Conservation (phyloP, 148 eudicot genomes). For the Simmondsia chinensis region DNA sequence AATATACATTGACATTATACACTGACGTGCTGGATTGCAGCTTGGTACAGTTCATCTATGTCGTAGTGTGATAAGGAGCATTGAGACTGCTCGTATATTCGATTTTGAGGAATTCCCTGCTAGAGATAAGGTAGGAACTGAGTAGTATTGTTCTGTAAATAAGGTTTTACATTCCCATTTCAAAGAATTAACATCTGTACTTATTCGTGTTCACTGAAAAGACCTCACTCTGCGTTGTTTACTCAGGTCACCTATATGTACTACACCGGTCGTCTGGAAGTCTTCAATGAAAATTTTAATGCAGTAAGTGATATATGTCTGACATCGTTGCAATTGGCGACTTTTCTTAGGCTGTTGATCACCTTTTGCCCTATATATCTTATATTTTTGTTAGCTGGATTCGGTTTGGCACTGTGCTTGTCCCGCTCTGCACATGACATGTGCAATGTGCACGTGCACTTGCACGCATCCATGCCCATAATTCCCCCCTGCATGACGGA, state of each 20-base stretch:
- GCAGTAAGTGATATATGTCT: constrained; percentile 80
- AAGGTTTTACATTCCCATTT: background rate
- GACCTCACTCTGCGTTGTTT: constrained; percentile 5
- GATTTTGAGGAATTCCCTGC: constrained; percentile 97
- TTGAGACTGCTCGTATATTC: constrained; percentile 97
- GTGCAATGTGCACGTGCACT: too few species aligned
- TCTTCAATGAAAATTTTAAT: constrained; percentile 87
- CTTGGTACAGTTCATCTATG: constrained; percentile 96
- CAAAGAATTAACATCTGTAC: background rate
- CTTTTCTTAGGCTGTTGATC: too few species aligned
- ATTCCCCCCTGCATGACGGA: too few species aligned
- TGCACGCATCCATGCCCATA: too few species aligned
- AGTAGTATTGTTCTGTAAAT: constrained; percentile 4
- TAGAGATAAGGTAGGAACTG: constrained; percentile 67
- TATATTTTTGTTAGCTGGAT: background rate
- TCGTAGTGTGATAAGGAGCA: constrained; percentile 97
- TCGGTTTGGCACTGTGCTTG: too few species aligned
- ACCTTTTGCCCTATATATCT: background rate
- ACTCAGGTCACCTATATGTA: constrained; percentile 92
- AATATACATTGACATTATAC: too few species aligned
- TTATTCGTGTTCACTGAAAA: background rate
- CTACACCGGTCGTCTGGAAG: constrained; percentile 96
- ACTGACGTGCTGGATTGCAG: constrained; percentile 31
- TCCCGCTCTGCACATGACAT: too few species aligned
- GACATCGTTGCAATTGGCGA: too few species aligned